These are phyloP conservation scores for Cutaneotrichosporon arboriforme DNA, from an alignment of 1,284 basidiomycete genomes.

Conservation along the genomic window DNA sequence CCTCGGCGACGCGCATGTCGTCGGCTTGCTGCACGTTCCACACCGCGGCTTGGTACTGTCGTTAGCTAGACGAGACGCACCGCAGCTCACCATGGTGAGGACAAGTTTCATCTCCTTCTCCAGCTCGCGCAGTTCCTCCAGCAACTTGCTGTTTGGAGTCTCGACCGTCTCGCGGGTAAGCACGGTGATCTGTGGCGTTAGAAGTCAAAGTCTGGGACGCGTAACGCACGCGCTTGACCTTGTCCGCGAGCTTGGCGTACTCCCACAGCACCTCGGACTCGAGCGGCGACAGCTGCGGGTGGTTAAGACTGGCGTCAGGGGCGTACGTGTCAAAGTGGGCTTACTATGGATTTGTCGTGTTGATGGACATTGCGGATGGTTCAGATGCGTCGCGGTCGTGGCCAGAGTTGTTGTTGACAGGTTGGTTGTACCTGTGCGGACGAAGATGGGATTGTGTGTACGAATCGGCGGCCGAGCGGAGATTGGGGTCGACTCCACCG, in stretches of 20 bases:
- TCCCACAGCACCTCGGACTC: constrained; percentile 72
- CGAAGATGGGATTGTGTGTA: neutral
- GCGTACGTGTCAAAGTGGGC: neutral
- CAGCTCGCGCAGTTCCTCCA: constrained; percentile 71
- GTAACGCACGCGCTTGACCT: constrained; percentile 60
- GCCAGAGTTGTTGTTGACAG: neutral
- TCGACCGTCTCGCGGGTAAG: constrained; percentile 50
- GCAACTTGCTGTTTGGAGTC: constrained; percentile 65
- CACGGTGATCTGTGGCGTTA: constrained; percentile 39
- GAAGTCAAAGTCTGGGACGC: neutral
- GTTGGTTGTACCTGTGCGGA: too few relatives aligned
- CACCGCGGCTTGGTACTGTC: constrained; percentile 88
- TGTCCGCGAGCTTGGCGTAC: constrained; percentile 66
- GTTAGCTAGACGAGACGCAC: neutral
- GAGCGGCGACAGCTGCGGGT: constrained; percentile 58
- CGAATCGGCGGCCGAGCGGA: neutral
- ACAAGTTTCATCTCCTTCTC: constrained; percentile 95
- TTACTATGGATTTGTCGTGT: constrained; percentile 12
- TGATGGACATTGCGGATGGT: neutral
- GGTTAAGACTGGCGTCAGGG: constrained; percentile 32
- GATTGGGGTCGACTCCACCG: too few relatives aligned
- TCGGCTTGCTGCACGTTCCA: constrained; percentile 80
- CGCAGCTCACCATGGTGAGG: constrained; percentile 66
- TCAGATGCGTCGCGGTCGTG: too few relatives aligned
- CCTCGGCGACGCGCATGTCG: constrained; percentile 1